phyloP scores from a whole-genome alignment of 345 rosid species.

The Pistacia integerrima region DNA sequence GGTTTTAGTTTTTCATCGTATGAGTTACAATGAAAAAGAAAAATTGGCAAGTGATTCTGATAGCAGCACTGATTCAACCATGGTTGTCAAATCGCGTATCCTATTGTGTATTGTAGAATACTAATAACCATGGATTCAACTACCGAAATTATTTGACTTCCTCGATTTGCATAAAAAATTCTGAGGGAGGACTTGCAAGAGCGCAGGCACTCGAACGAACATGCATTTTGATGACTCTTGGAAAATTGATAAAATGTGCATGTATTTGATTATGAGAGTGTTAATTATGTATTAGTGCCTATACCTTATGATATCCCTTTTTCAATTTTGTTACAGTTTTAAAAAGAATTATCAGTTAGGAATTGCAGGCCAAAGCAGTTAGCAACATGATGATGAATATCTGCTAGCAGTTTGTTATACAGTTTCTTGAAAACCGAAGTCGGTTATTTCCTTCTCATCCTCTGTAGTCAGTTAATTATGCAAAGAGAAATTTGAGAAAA shows the following conservation, averaged over 20 bases:
- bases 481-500: too few species aligned
- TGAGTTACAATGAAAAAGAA: slow-evolving; percentile 60
- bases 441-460: neutral
- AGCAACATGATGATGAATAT: neutral
- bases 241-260: neutral
- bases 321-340: neutral
- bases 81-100: too few species aligned
- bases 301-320: neutral
- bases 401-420: neutral
- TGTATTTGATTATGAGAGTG: neutral
- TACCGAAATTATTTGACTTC: neutral
- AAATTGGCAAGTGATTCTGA: neutral
- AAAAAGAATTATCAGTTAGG: neutral
- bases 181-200: neutral
- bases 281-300: neutral
- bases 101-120: too few species aligned
- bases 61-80: neutral
- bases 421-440: neutral
- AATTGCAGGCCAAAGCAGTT: neutral
- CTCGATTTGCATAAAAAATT: neutral
- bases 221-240: neutral
- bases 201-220: neutral
- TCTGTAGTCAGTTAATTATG: neutral
- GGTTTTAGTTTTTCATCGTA: slow-evolving; percentile 84
- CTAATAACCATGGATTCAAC: neutral